Evolutionary conservation across 441 rosid genomes (phyloP), one percentile per base, ranked within the genome.

Genomic region (Eutrema salsugineum): DNA sequence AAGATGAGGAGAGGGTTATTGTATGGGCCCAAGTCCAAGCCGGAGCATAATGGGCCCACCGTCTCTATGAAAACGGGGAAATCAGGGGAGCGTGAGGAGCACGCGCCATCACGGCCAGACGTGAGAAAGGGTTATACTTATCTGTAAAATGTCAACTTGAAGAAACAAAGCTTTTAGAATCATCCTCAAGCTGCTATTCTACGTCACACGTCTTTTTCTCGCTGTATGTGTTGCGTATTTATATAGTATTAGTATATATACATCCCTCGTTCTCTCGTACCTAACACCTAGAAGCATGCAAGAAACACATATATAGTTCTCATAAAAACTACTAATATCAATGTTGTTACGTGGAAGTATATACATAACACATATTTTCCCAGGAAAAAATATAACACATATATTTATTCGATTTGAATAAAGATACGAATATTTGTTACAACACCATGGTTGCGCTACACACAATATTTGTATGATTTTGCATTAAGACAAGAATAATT

Each of bases 111-210:
- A 75, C 63, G 73, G 61, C 64, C 78, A 75, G 63, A 76, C 75
- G 75, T 76, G 70, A 38, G 58, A 58, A 17, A 35, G 46, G 0
- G 0, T 47, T 42, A 67, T 20, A 32, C 70, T 63, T 70, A 70
- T 76, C 75, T 46, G 71, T 58, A 48, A 76, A 63, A 76, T 76
- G 75, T 76, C 71, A 70, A 76, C 71, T 70, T 63, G 79, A 76
- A 76, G 79, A 55, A 76, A 70, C 60, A 38, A 17, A 48, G 55
- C 7, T 32, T 73, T 74, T 67, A 73, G 78, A 74, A 60, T 74
- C 73, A 53, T 60, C 68, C 36, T 16, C 6, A 68, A 61, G 73
- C 68, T 67, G 78, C 35, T 33, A 60, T 75, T 75, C 58, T 68
- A 75, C 78, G 73, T 51, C 49, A 35, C 8, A 68, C 64, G 78